phyloP scores from a whole-genome alignment of 192 early-diverging fungal genomes.

The Linnemannia hyalina region DNA sequence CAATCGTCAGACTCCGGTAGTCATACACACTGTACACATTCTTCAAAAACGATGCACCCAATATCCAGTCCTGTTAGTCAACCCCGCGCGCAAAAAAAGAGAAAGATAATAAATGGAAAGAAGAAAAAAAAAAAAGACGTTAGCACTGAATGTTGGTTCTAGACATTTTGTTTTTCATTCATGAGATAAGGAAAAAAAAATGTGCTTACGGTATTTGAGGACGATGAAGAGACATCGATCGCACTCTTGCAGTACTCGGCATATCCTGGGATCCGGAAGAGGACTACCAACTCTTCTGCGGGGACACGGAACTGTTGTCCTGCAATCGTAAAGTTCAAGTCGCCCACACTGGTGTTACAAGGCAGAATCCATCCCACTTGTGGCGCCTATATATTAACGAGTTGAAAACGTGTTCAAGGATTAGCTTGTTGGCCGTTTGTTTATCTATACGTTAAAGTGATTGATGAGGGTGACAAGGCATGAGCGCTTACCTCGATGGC shows the following conservation, averaged over 20 bases:
- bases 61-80: slow-evolving; percentile 30
- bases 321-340: slow-evolving; percentile 49
- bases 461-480: not conserved
- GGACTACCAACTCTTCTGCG: slow-evolving; percentile 41
- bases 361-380: slow-evolving; percentile 52
- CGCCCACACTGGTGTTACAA: slow-evolving; percentile 49
- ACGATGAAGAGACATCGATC: slow-evolving; percentile 27
- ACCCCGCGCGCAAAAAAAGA: slow-evolving; percentile 1
- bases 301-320: slow-evolving; percentile 47
- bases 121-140: not conserved
- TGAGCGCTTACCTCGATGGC: slow-evolving; percentile 33
- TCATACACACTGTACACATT: slow-evolving; percentile 54
- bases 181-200: not conserved
- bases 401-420: not conserved
- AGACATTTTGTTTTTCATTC: too few species aligned
- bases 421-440: not conserved
- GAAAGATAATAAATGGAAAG: not conserved
- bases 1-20: slow-evolving; percentile 28
- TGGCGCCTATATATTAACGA: slow-evolving; percentile 16
- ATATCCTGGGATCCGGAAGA: slow-evolving; percentile 50
- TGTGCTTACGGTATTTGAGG: slow-evolving; percentile 18
- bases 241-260: slow-evolving; percentile 57
- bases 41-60: slow-evolving; percentile 49
- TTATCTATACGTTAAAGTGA: not conserved
- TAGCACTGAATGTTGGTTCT: not conserved